Conservation (phyloP, 208 protist genomes). For the Leishmania braziliensis region DNA sequence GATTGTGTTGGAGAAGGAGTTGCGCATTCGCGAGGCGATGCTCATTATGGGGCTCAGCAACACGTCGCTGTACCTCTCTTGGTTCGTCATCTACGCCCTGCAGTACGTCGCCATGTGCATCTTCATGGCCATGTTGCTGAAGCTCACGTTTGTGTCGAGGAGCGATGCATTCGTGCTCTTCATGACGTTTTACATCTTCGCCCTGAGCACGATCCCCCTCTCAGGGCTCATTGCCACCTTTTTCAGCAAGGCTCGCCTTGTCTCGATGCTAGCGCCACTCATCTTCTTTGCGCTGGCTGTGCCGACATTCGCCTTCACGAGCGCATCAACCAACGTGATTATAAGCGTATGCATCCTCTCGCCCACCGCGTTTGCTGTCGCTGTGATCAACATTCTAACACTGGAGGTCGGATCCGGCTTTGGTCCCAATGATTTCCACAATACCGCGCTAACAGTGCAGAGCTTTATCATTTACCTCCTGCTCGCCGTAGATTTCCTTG, state of each 20-base stretch:
- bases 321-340: slow-evolving; percentile 23
- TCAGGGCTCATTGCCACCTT: slow-evolving; percentile 62
- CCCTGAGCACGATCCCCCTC: slow-evolving; percentile 53
- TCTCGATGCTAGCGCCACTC: slow-evolving; percentile 64
- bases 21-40: slow-evolving; percentile 82
- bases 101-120: slow-evolving; percentile 50
- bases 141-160: slow-evolving; percentile 46
- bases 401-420: slow-evolving; percentile 40
- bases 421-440: slow-evolving; percentile 20
- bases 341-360: slow-evolving; percentile 53
- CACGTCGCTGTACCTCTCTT: slow-evolving; percentile 55
- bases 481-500: slow-evolving; percentile 45
- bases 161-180: slow-evolving; percentile 55
- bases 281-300: slow-evolving; percentile 66
- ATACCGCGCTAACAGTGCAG: slow-evolving; percentile 17
- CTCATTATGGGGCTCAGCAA: slow-evolving; percentile 88
- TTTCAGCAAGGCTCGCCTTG: slow-evolving; percentile 72
- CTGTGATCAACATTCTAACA: slow-evolving; percentile 41
- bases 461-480: slow-evolving; percentile 34
- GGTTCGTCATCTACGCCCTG: slow-evolving; percentile 62
- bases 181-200: slow-evolving; percentile 58
- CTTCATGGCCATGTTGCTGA: slow-evolving; percentile 52
- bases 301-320: slow-evolving; percentile 67
- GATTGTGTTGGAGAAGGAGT: slow-evolving; percentile 87
- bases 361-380: slow-evolving; percentile 46